Base-by-base conservation (phyloP, 805 yeast species). In the Lipomyces kockii region DNA sequence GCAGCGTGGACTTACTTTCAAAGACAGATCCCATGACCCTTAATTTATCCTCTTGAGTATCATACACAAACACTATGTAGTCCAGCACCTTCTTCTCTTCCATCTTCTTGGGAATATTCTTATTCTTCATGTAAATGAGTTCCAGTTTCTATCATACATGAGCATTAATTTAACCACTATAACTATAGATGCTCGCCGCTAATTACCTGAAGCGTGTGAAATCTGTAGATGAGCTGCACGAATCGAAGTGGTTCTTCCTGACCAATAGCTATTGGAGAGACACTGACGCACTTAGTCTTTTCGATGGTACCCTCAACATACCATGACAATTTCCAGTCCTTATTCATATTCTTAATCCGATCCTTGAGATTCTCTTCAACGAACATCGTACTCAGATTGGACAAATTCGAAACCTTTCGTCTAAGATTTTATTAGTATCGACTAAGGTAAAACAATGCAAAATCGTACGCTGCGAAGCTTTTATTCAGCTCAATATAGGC, bases 311-410 rank as follows among this genome's bases (percentile, higher is more conserved):
- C 57, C 8, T 43, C 64, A 37, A 69, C 43, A 5, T 52, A 25
- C 72, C 72, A 69, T 7, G 35, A 37, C 17, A 63, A 46, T 27
- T 43, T 56, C 67, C 67, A 66, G 49, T 65, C 52, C 39, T 49
- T 58, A 54, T 69, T 71, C 70, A 67, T 63, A 29, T 64, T 68
- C 49, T 62, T 52, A n/a, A 67, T 49, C 12, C 72, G 67, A 22
- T 61, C 60, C 27, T 53, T 29, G 12, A 69, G 62, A 39, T 61
- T 60, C 20, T 49, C 66, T 14, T 51, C n/a, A 1, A 69, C 72
- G 39, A 60, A 69, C 59, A 69, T 61, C 39, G 67, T 65, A 56
- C 70, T 62, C 12, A 64, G 34, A 6, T 52, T 25, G 11, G 46
- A 14, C 8, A 64, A 37, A 22, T 22, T 25, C 22, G 27, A 29